Conservation (phyloP, 768 basidiomycete genomes). For the Thelephora ganbajun region DNA sequence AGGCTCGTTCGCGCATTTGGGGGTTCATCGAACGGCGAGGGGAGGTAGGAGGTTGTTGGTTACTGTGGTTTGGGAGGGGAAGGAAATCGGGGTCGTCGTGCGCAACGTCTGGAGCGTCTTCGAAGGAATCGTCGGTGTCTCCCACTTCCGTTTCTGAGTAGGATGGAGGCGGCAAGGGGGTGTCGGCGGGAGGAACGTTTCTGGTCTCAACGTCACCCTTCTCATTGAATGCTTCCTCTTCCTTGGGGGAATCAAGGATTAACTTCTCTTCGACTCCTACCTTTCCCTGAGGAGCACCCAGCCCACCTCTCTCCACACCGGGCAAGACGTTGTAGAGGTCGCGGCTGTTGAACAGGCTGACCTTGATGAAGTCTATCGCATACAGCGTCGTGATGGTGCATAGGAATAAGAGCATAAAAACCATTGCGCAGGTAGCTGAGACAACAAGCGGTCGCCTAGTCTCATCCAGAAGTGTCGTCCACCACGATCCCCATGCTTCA, state of each 20-base stretch:
- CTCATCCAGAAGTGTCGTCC: too few species aligned
- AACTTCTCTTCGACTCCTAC: neutral
- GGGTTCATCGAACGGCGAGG: constrained; percentile 10
- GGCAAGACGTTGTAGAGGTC: constrained; percentile 2
- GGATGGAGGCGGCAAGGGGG: neutral
- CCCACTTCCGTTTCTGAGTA: constrained; percentile 2
- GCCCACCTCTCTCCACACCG: too few species aligned
- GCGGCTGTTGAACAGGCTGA: neutral
- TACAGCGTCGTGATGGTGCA: constrained; percentile 2
- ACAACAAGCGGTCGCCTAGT: too few species aligned
- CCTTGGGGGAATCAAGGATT: too few species aligned
- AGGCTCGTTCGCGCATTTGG: constrained; percentile 12
- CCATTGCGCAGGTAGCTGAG: neutral
- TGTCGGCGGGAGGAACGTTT: neutral
- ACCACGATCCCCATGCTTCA: too few species aligned
- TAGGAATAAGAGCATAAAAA: neutral
- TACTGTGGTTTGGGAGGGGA: constrained; percentile 16
- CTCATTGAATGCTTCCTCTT: neutral
- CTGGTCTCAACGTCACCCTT: neutral
- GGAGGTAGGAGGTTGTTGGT: constrained; percentile 7
- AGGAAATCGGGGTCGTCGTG: constrained; percentile 29
- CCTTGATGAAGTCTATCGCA: constrained; percentile 1
- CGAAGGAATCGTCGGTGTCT: constrained; percentile 11
- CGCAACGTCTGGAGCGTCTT: constrained; percentile 11
- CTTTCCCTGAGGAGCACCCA: neutral